Evolutionary conservation across 164 flowering plant species (phyloP), one percentile per base, ranked within the genome.

Genomic region (Cinnamomum micranthum): DNA sequence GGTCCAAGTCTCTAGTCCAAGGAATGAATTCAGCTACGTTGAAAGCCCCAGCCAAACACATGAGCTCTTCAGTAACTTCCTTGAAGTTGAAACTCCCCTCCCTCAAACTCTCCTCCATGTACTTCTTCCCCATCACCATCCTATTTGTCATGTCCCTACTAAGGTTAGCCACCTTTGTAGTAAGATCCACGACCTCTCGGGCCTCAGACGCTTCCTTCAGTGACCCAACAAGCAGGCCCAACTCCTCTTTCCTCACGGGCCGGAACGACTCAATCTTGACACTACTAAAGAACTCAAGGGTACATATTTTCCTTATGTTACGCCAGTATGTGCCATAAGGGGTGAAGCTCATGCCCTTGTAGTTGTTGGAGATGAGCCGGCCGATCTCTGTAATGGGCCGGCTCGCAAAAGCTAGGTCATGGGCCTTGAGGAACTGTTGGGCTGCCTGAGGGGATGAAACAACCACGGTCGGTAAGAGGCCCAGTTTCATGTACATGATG

Each of bases 81-180:
- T 77, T 80, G 69, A 86, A 88, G 47, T 35, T 35, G 47, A 35
- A 35, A 3, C 89, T 86, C 20, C 73, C 80, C 76, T 82, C 79
- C 50, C 80, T 82, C n/a, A 83, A 70, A 1, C 84, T 84, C 66
- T 79, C 50, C 47, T 82, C 82, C 31, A 22, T 63, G 69, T 74
- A 83, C 73, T 87, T 87, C 81, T 82, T 86, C 24, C 90, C 90
- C 67, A 87, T 69, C 20, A 84, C 80, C 88, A 86, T 84, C 65
- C 22, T 6, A 23, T 80, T 84, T 24, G 81, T 75, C 77, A 81
- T 79, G 22, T 79, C 71, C 1, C 75, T 65, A 22, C 51, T 76
- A 6, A 81, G 52, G 23, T 78, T 20, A 12, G 81, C 64, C 79
- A 69, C 64, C 78, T 62, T 77, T 0, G 72, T 64, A 20, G 76